Conservation (phyloP, 768 basidiomycete genomes). For the Pleurotus tuber-regium region DNA sequence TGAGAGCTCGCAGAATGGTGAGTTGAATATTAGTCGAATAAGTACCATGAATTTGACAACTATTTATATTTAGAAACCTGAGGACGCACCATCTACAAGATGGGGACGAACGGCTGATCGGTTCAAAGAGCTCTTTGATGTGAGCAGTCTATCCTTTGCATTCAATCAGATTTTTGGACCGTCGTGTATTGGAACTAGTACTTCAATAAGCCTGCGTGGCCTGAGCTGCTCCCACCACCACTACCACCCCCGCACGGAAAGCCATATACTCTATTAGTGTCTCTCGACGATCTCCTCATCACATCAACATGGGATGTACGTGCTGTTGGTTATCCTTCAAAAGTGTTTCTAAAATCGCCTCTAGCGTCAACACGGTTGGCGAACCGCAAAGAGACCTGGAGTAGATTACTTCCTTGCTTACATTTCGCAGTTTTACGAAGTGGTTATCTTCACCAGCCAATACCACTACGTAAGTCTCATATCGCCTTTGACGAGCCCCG, state of each 20-base stretch:
- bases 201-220: constrained; percentile 93
- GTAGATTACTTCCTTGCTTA: constrained; percentile 98
- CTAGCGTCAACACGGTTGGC: constrained; percentile 92
- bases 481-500: too few species aligned
- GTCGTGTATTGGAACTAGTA: constrained; percentile 43
- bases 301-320: constrained; percentile 95
- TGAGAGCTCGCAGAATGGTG: constrained; percentile 62
- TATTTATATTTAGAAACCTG: constrained; percentile 56
- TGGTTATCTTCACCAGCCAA: constrained; percentile 93
- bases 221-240: constrained; percentile 87
- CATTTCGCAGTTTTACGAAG: constrained; percentile 96
- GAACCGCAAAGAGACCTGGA: constrained; percentile 96
- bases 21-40: constrained; percentile 24
- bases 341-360: constrained; percentile 5
- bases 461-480: constrained; percentile 78
- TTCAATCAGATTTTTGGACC: background rate
- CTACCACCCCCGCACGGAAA: constrained; percentile 80
- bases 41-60: too few species aligned
- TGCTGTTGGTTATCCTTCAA: constrained; percentile 18
- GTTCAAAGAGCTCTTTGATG: constrained; percentile 66
- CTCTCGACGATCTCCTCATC: constrained; percentile 88
- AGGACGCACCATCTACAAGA: constrained; percentile 58
- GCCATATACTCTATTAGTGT: constrained; percentile 89
- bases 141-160: constrained; percentile 38
- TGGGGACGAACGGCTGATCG: constrained; percentile 65